Evolutionary conservation across 2,329 filamentous ascomycete genomes (phyloP), one percentile per base, ranked within the genome.

Genomic region (Aspergillus proliferans): DNA sequence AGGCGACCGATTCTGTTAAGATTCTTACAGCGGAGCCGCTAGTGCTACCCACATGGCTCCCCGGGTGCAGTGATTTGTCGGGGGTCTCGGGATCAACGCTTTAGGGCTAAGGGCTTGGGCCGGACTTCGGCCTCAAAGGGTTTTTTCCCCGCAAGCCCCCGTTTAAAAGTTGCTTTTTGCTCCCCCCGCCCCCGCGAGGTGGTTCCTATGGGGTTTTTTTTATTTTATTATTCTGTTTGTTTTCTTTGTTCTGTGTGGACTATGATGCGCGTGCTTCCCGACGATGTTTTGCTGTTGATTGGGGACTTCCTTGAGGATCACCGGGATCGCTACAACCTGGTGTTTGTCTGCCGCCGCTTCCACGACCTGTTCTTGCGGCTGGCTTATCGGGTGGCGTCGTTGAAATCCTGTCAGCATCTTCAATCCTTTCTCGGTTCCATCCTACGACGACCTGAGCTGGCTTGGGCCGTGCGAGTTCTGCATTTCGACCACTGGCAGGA

Each of bases 261-360:
- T 9, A 64, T 64, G 58, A 52, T 57, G 7, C 57, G 53, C 34
- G 28, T 39, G 15, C 45, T 61, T 21, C 51, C 66, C 19, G 61
- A 62, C 52, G 64, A 66, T 47, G 55, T 69, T 41, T 53, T 65
- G 18, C 51, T 61, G n/a, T 46, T 64, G 24, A 47, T 64, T 21
- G 63, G 61, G 41, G 61, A 65, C 34, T 56, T 54, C 3, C 40
- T 64, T 21, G 53, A 65, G 34, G 45, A 53, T n/a, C 57, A 56
- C 18, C 18, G 39, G 40, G 61, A 65, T 18, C 54, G 62, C 15
- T 59, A 58, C 43, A 62, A 59, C 24, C 54, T 64, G 9, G 42
- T 61, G 10, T 59, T 63, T 38, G 57, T 60, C 8, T 64, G 53
- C 15, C 54, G 33, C 14, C 58, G 53, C 14, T 66, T 65, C 10